Evolutionary conservation across 1,284 basidiomycete species (phyloP).

Genomic region (Microstroma glucosiphilum): DNA sequence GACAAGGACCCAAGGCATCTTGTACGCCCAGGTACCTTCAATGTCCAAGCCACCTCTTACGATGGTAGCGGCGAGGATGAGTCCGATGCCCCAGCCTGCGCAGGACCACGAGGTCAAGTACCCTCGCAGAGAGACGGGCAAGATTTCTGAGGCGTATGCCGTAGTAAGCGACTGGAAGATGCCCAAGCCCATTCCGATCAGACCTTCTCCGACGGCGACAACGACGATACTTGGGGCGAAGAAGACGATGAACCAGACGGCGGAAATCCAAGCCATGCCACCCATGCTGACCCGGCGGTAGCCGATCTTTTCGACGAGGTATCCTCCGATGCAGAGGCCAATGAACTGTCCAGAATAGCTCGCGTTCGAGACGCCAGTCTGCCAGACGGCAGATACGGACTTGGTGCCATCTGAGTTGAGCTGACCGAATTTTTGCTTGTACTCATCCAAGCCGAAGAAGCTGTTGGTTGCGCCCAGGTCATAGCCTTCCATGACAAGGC

Average conservation of each 20-base stretch:
- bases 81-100: slow-evolving; percentile 55
- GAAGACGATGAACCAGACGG: slow-evolving; percentile 50
- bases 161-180: slow-evolving; percentile 54
- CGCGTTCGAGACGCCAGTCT: slow-evolving; percentile 49
- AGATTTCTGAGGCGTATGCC: slow-evolving; percentile 56
- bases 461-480: slow-evolving; percentile 50
- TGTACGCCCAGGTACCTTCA: slow-evolving; percentile 48
- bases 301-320: slow-evolving; percentile 52
- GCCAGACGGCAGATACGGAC: slow-evolving; percentile 54
- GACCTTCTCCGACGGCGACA: slow-evolving; percentile 51
- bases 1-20: slow-evolving; percentile 53
- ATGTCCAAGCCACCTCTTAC: slow-evolving; percentile 48
- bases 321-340: slow-evolving; percentile 52
- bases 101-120: slow-evolving; percentile 56
- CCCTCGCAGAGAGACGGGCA: slow-evolving; percentile 54
- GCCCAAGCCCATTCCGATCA: slow-evolving; percentile 54
- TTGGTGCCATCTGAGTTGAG: slow-evolving; percentile 5
- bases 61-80: slow-evolving; percentile 53
- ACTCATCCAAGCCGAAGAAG: slow-evolving; percentile 25
- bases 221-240: slow-evolving; percentile 52
- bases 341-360: slow-evolving; percentile 44
- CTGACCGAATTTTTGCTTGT: slow-evolving; percentile 41
- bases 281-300: slow-evolving; percentile 50
- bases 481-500: slow-evolving; percentile 54
- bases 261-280: slow-evolving; percentile 44